A percentile compares a stretch with the other conserved stretches of the same genome.
These are phyloP conservation scores for Prunella vulgaris DNA, from an alignment of 257 asterid genomes.

Conservation along the genomic window DNA sequence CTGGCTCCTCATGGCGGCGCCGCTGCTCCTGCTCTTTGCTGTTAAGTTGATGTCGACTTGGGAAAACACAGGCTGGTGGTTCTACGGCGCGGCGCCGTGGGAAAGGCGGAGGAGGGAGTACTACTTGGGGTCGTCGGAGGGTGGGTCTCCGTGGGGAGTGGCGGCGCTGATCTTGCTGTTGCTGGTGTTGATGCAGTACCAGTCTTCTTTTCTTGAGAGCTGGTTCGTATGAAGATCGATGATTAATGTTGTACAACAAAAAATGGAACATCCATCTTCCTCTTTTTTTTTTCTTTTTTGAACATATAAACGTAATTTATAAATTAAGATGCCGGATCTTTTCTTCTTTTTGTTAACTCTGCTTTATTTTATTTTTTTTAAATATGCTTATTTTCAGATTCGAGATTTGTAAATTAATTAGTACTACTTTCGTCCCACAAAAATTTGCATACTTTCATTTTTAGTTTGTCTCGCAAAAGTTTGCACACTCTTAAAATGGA, in stretches of 20 bases:
- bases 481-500: too few species aligned
- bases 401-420: not conserved
- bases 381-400: not conserved
- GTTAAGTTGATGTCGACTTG: conserved; percentile 48
- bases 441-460: too few species aligned
- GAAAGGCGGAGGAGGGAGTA: conserved; percentile 32
- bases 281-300: too few species aligned
- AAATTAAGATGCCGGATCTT: too few species aligned
- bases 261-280: not conserved
- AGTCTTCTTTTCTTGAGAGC: conserved; percentile 63
- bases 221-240: conserved; percentile 62
- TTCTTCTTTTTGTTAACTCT: too few species aligned
- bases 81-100: conserved; percentile 41
- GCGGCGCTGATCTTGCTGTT: conserved; percentile 68
- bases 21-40: conserved; percentile 51
- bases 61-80: conserved; percentile 39
- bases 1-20: conserved; percentile 61
- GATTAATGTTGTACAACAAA: too few species aligned
- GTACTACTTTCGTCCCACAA: too few species aligned
- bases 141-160: conserved; percentile 64
- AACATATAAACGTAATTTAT: too few species aligned
- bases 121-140: conserved; percentile 64
- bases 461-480: too few species aligned
- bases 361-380: too few species aligned
- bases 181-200: conserved; percentile 63